Evolutionary conservation across 306 rosid genomes (phyloP), one percentile per base, ranked within the genome.

Genomic region (Ormosia semicastrata): DNA sequence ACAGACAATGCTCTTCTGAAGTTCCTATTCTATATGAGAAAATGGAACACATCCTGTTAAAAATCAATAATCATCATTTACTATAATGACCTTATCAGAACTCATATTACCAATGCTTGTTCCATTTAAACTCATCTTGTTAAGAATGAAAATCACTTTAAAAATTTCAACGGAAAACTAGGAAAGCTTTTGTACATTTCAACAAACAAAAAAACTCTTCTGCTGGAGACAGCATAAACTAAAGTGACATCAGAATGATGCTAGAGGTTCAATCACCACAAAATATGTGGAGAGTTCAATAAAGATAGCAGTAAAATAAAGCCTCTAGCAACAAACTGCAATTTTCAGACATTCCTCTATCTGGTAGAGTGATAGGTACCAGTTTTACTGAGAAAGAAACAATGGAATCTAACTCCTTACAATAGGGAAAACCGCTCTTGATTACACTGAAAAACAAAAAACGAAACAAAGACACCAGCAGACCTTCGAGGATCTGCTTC

Each of bases 321-420:
- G 18, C 47, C 79, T 15, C 46, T 5, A 36, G 67, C 50, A 62
- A 60, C 17, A 54, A 68, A 63, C 29, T 56, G 30, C 29, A 47
- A 72, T 24, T 65, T 73, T 54, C 67, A 33, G 44, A 49, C 32
- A 63, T 66, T 65, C 75, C 81, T 76, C 76, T 66, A 77, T 81
- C 72, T 8, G 40, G 36, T 18, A 57, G 53, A 24, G 24, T 24
- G 24, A 24, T 24, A 24, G 24, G 24, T 24, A 24, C 24, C 1
- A 24, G 24, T 24, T 24, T 24, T 24, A 24, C 24, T 24, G 24
- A 24, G 24, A 24, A 24, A 24, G 24, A 24, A 24, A 24, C 24
- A 24, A 24, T 24, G 24, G 24, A 24, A 1, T 24, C 1, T 24
- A 24, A 1, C 24, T 24, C 24, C 24, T 24, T 24, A 24, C 24